phyloP scores from a whole-genome alignment of 441 rosid species.

The Flueggea neowawraea region DNA sequence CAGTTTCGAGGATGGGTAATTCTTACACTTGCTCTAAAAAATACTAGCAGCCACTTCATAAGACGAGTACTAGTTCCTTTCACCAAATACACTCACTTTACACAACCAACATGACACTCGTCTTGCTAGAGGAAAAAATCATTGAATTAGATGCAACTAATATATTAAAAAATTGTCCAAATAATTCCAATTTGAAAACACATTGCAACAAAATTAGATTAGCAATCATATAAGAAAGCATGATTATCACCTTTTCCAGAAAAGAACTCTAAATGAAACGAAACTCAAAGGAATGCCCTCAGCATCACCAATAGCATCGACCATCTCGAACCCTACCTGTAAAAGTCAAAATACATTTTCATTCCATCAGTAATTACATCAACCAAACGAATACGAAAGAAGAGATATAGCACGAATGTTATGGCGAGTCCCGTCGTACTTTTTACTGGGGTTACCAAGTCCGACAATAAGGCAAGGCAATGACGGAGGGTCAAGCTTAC shows the following conservation, averaged over 20 bases:
- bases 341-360: not conserved
- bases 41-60: no score
- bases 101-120: no score
- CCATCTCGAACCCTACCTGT: constrained; percentile 91
- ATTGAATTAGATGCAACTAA: no score
- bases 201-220: not conserved
- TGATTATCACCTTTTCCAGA: constrained; percentile 57
- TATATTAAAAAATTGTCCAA: no score
- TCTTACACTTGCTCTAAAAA: no score
- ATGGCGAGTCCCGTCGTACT: constrained; percentile 78
- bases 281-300: constrained; percentile 71
- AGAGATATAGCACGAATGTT: constrained; percentile 30
- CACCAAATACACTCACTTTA: no score
- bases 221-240: not conserved
- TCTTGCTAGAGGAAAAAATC: no score
- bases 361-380: not conserved
- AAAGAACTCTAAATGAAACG: constrained; percentile 62
- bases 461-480: constrained; percentile 74
- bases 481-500: constrained; percentile 31
- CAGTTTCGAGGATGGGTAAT: no score
- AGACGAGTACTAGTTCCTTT: no score
- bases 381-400: not conserved
- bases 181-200: no score
- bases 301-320: constrained; percentile 81
- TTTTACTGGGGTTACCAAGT: constrained; percentile 88